Percentiles rank a stretch among this genome's conserved stretches.
These are phyloP conservation scores for Ceratocystis cubensis DNA, from an alignment of 2,329 filamentous ascomycete genomes.

Conservation along the genomic window DNA sequence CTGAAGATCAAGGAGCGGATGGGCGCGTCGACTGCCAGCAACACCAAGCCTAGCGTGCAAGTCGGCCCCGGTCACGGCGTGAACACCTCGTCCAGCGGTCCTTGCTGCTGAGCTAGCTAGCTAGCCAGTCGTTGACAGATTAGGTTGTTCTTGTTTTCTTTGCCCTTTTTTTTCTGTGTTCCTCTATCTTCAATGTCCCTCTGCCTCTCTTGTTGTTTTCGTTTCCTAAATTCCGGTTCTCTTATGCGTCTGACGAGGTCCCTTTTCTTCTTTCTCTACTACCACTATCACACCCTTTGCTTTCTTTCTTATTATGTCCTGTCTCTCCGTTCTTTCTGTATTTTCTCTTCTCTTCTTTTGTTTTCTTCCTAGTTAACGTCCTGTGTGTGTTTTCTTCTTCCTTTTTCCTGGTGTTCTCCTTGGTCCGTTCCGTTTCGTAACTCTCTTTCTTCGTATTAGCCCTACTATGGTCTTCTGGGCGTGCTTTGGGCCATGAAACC, in stretches of 20 bases:
- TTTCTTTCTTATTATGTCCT: not conserved
- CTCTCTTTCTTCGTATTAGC: not conserved
- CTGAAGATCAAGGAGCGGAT: conserved; percentile 99
- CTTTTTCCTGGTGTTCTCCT: not conserved
- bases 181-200: conserved; percentile 14
- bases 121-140: not conserved
- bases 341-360: not conserved
- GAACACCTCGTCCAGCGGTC: conserved; percentile 68
- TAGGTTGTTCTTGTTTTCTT: not conserved
- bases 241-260: conserved; percentile 7
- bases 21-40: conserved; percentile 88
- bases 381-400: not conserved
- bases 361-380: not conserved
- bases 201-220: conserved; percentile 6
- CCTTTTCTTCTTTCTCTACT: conserved; percentile 12
- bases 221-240: conserved; percentile 13
- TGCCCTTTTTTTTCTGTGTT: conserved; percentile 2
- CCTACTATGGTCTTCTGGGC: not conserved
- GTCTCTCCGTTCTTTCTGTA: not conserved
- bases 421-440: not conserved
- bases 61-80: conserved; percentile 92
- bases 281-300: not conserved
- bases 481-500: no score
- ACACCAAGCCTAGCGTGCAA: conserved; percentile 96
- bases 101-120: conserved; percentile 64